phyloP scores from a whole-genome alignment of 192 early-diverging fungal genomes.

The Funneliformis mosseae region DNA sequence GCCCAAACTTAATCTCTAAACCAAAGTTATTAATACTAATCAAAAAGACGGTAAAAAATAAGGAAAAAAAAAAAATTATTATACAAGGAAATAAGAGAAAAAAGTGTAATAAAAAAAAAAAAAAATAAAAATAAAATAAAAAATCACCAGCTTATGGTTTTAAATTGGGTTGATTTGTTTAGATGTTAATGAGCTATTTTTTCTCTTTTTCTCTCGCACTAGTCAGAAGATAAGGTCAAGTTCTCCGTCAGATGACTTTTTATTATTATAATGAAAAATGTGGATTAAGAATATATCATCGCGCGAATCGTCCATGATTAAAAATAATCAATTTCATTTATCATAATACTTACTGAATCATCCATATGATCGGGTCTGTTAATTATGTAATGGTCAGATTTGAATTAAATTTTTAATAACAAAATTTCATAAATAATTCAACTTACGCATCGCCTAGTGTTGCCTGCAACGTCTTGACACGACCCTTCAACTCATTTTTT shows the following conservation, averaged over 20 bases:
- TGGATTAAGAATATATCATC: not conserved
- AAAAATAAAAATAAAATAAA: not conserved
- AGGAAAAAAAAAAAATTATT: not conserved
- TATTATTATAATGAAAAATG: not conserved
- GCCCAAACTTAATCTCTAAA: not conserved
- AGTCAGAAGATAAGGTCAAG: slow-evolving; percentile 23
- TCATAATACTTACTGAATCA: slow-evolving; percentile 17
- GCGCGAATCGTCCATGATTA: not conserved
- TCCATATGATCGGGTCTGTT: slow-evolving; percentile 21
- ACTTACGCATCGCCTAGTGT: slow-evolving; percentile 54
- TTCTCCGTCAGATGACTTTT: slow-evolving; percentile 17
- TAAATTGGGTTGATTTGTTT: not conserved
- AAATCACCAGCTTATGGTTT: not conserved
- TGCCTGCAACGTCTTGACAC: slow-evolving; percentile 52
- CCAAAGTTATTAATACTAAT: not conserved
- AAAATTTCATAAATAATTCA: slow-evolving; percentile 6
- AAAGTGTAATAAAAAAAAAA: not conserved
- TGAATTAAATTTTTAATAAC: not conserved
- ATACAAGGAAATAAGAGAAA: not conserved
- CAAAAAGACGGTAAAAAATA: not conserved
- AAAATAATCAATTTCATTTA: not conserved
- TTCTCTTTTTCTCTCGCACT: slow-evolving; percentile 16
- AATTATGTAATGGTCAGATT: not conserved
- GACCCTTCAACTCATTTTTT: slow-evolving; percentile 58
- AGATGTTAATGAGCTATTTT: not conserved